Conservation (phyloP, 2,329 filamentous ascomycete genomes). For the Mariannaea elegans region DNA sequence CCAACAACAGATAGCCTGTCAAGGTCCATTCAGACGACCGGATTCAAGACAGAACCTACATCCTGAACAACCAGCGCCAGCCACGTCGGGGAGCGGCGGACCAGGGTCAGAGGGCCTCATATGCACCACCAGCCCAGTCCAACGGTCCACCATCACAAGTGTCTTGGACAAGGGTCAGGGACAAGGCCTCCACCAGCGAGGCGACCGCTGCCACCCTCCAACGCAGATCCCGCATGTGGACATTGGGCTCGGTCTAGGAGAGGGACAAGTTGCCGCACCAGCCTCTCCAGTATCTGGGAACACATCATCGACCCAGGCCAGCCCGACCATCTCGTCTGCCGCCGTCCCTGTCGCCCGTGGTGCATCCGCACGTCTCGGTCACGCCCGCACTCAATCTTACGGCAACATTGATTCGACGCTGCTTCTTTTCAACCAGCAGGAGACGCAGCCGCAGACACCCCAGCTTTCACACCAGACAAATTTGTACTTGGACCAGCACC, state of each 20-base stretch:
- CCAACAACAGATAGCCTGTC: constrained; percentile 7
- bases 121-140: constrained; percentile 27
- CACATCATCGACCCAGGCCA: constrained; percentile 19
- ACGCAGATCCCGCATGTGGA: constrained; percentile 38
- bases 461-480: neutral
- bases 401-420: constrained; percentile 14
- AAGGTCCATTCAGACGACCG: constrained; percentile 8
- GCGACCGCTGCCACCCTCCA: constrained; percentile 32
- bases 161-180: constrained; percentile 32
- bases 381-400: constrained; percentile 18
- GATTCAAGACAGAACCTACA: constrained; percentile 19
- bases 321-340: constrained; percentile 14
- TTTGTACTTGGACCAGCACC: constrained; percentile 12
- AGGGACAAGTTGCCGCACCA: constrained; percentile 29
- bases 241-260: constrained; percentile 40
- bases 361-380: constrained; percentile 16
- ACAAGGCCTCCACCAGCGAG: constrained; percentile 38
- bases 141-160: constrained; percentile 39
- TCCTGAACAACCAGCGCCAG: constrained; percentile 30
- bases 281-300: constrained; percentile 6
- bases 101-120: constrained; percentile 26
- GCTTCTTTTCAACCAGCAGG: neutral
- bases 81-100: constrained; percentile 33
- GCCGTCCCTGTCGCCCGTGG: constrained; percentile 4
- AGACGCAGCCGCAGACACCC: constrained; percentile 1